Conservation (phyloP, 2,329 filamentous ascomycete species). For the Trichoderma sp. region DNA sequence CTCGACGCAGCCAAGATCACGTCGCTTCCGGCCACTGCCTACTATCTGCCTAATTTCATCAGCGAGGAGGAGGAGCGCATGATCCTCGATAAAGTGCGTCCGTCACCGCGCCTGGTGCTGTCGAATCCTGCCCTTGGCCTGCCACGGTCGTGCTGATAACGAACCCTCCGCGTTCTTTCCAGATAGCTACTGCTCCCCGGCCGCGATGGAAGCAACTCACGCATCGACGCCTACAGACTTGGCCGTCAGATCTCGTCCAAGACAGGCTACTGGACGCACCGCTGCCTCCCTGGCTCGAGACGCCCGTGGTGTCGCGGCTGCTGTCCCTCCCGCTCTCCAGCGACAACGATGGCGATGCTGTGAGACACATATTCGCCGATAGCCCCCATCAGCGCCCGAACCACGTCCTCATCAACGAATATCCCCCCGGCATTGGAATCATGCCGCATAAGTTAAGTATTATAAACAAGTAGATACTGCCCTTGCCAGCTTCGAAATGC, state of each 20-base stretch:
- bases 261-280: conserved; percentile 75
- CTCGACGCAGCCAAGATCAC: conserved; percentile 58
- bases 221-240: conserved; percentile 88
- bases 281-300: conserved; percentile 74
- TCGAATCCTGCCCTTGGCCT: neutral
- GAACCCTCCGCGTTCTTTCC: conserved; percentile 8
- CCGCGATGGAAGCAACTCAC: conserved; percentile 85
- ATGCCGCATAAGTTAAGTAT: conserved; percentile 80
- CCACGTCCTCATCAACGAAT: conserved; percentile 94
- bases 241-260: conserved; percentile 80
- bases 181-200: conserved; percentile 67
- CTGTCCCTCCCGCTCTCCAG: conserved; percentile 51
- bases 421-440: conserved; percentile 85
- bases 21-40: conserved; percentile 66
- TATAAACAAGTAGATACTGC: conserved; percentile 26
- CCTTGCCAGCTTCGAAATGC: conserved; percentile 32
- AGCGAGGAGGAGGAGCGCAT: conserved; percentile 70
- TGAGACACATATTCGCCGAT: conserved; percentile 54
- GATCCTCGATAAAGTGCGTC: conserved; percentile 70
- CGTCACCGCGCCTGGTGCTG: neutral
- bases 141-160: conserved; percentile 20
- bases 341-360: conserved; percentile 15
- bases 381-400: conserved; percentile 81
- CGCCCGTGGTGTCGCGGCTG: conserved; percentile 68
- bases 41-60: conserved; percentile 88